Percentiles rank a stretch among this genome's conserved stretches.
phyloP scores from a whole-genome alignment of 2,329 filamentous ascomycete genomes.

The Pyricularia grisea region DNA sequence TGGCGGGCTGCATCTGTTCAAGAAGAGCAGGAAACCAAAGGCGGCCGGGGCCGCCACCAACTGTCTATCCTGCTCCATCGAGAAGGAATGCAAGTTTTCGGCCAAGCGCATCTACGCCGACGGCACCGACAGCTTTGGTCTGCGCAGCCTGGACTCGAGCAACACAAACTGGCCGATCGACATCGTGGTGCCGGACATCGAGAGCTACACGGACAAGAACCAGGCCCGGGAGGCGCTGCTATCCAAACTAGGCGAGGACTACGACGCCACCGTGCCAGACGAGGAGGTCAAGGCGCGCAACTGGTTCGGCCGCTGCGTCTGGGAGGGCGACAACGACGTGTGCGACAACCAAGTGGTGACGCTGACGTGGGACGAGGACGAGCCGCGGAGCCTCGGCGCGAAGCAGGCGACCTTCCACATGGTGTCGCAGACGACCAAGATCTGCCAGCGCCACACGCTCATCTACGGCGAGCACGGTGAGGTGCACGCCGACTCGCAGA shows the following conservation, averaged over 20 bases:
- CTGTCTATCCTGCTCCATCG: conserved; percentile 70
- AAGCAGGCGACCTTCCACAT: conserved; percentile 92
- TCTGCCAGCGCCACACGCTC: conserved; percentile 76
- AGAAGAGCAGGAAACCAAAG: conserved; percentile 62
- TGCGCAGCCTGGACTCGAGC: conserved; percentile 49
- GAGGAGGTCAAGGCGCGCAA: conserved; percentile 41
- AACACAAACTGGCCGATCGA: conserved; percentile 74
- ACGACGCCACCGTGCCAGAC: conserved; percentile 36
- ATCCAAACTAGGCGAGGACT: conserved; percentile 37
- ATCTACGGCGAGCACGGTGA: conserved; percentile 85
- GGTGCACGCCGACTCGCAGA: conserved; percentile 68
- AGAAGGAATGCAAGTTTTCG: conserved; percentile 72
- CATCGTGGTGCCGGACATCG: conserved; percentile 87
- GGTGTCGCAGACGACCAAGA: conserved; percentile 79
- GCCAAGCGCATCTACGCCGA: conserved; percentile 76
- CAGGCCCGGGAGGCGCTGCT: conserved; percentile 35
- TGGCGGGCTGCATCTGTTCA: conserved; percentile 72
- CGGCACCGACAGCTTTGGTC: conserved; percentile 23
- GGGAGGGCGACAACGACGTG: conserved; percentile 86
- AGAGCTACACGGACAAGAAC: conserved; percentile 51
- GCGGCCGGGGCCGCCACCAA: conserved; percentile 73
- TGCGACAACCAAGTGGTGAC: conserved; percentile 89
- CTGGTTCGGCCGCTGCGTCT: conserved; percentile 94
- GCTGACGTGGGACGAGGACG: conserved; percentile 74
- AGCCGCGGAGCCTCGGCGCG: conserved; percentile 41